Evolutionary conservation across 2,329 filamentous ascomycete species (phyloP).

Genomic region (Aureobasidium sp.): DNA sequence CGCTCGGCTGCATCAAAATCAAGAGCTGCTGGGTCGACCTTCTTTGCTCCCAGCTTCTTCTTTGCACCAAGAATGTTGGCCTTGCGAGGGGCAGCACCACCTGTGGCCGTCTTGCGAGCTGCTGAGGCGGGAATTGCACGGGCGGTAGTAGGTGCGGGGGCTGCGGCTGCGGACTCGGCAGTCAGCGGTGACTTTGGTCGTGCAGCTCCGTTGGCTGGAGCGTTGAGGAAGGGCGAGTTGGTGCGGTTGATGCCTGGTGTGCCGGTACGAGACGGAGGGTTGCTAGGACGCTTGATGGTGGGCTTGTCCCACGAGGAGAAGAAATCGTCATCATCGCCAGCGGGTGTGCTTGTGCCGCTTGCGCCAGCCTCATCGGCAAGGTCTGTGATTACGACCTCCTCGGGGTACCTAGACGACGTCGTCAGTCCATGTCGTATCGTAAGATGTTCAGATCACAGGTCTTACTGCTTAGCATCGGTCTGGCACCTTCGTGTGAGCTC

Average conservation of each 20-base stretch:
- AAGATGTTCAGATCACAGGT: slow-evolving; percentile 15
- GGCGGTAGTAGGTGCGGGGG: slow-evolving; percentile 53
- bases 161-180: slow-evolving; percentile 45
- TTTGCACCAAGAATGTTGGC: slow-evolving; percentile 62
- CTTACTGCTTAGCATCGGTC: slow-evolving; percentile 77
- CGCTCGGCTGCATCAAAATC: slow-evolving; percentile 97
- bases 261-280: slow-evolving; percentile 80
- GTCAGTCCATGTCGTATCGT: not conserved
- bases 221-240: slow-evolving; percentile 81
- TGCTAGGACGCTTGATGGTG: slow-evolving; percentile 90
- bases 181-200: slow-evolving; percentile 77
- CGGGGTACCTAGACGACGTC: slow-evolving; percentile 64
- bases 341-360: slow-evolving; percentile 66
- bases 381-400: slow-evolving; percentile 80
- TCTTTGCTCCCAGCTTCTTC: slow-evolving; percentile 57
- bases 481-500: slow-evolving; percentile 82
- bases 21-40: slow-evolving; percentile 65
- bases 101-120: slow-evolving; percentile 63
- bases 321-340: slow-evolving; percentile 84
- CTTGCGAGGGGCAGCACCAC: slow-evolving; percentile 61
- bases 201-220: slow-evolving; percentile 54
- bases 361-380: slow-evolving; percentile 50
- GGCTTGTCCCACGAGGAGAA: slow-evolving; percentile 99
- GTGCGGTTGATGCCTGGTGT: slow-evolving; percentile 73
- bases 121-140: slow-evolving; percentile 71